Conservation (phyloP, 371 early-diverging fungal species). For the Syncephalastrum contaminatum region DNA sequence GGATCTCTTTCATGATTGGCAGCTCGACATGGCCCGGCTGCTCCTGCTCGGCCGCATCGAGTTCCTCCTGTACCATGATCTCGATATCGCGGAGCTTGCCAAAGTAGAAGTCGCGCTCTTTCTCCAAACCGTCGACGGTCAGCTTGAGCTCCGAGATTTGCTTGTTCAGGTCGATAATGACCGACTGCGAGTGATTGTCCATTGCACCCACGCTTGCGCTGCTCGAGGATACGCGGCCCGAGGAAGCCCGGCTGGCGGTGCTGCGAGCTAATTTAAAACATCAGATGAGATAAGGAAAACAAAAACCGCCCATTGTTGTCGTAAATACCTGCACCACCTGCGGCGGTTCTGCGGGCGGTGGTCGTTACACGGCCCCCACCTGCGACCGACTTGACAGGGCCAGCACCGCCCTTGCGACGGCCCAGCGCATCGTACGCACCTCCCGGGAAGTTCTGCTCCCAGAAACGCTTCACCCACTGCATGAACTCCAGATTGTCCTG, state of each 20-base stretch:
- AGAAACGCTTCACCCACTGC: constrained; percentile 90
- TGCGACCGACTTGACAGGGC: constrained; percentile 19
- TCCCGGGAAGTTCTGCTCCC: constrained; percentile 84
- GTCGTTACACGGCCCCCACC: constrained; percentile 20
- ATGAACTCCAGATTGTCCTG: constrained; percentile 97
- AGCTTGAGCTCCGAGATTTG: constrained; percentile 77
- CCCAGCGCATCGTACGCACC: constrained; percentile 81
- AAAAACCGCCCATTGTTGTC: background rate
- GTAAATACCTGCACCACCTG: constrained; percentile 18
- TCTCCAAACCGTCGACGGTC: constrained; percentile 82
- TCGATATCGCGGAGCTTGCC: constrained; percentile 91
- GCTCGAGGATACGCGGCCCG: constrained; percentile 24
- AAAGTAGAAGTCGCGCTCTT: constrained; percentile 95
- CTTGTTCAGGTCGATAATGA: constrained; percentile 62
- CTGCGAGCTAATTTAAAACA: constrained; percentile 19
- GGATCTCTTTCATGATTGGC: constrained; percentile 70
- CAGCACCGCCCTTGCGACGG: constrained; percentile 63
- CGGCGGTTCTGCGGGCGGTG: constrained; percentile 23
- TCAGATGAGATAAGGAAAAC: background rate
- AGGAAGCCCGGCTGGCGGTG: constrained; percentile 18
- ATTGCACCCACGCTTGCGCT: constrained; percentile 21
- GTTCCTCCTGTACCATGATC: constrained; percentile 76
- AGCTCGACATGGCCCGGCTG: constrained; percentile 21
- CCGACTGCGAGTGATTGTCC: constrained; percentile 34
- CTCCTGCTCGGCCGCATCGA: constrained; percentile 44